Evolutionary conservation across 768 basidiomycete genomes (phyloP).

Genomic region (Amanita pallidorosea): DNA sequence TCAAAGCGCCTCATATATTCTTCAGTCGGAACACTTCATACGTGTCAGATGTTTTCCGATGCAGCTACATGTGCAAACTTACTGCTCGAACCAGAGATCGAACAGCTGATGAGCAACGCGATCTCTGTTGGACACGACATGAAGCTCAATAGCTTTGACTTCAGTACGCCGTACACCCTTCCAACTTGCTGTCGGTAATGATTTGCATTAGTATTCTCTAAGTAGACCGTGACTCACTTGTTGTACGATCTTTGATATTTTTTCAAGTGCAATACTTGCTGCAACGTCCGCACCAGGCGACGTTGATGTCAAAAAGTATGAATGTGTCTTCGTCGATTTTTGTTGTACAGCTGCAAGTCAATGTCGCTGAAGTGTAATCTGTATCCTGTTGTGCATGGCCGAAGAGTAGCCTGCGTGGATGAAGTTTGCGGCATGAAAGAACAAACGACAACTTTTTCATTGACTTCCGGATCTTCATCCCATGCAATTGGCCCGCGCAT

Average conservation of each 20-base stretch:
- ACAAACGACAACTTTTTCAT: conserved; percentile 49
- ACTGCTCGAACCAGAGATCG: conserved; percentile 62
- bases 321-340: conserved; percentile 42
- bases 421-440: conserved; percentile 49
- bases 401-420: conserved; percentile 33
- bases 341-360: conserved; percentile 49
- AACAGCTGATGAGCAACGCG: conserved; percentile 56
- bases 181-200: conserved; percentile 42
- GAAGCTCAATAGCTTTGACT: conserved; percentile 45
- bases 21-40: conserved; percentile 34
- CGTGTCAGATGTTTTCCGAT: background rate
- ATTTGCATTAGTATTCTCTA: background rate
- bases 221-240: conserved; percentile 21
- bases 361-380: conserved; percentile 45
- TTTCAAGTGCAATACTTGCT: conserved; percentile 51
- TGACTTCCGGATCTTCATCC: conserved; percentile 48
- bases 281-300: conserved; percentile 36
- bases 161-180: conserved; percentile 39
- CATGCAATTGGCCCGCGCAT: conserved; percentile 48
- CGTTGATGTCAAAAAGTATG: conserved; percentile 42
- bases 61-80: conserved; percentile 15
- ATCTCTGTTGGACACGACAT: conserved; percentile 62
- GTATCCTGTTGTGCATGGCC: conserved; percentile 42
- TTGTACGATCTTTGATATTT: conserved; percentile 44
- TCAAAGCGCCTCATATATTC: conserved; percentile 36